A percentile compares a stretch with the other conserved stretches of the same genome.
Evolutionary conservation across 345 rosid species (phyloP).

Genomic region (Iberis pinnata): DNA sequence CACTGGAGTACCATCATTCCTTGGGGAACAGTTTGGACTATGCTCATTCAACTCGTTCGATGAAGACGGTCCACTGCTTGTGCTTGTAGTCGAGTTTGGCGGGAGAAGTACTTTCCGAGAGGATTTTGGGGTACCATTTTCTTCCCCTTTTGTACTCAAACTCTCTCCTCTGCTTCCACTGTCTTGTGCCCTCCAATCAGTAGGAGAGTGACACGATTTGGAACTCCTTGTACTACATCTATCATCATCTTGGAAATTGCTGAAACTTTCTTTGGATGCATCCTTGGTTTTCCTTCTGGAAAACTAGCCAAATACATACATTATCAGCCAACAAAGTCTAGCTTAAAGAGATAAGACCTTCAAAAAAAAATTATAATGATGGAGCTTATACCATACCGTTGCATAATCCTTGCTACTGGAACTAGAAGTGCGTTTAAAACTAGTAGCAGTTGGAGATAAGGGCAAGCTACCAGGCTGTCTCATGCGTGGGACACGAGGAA

Average conservation of each 20-base stretch:
- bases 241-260: conserved; percentile 45
- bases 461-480: conserved; percentile 80
- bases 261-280: conserved; percentile 44
- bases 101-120: conserved; percentile 33
- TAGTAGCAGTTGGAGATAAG: conserved; percentile 62
- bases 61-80: conserved; percentile 76
- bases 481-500: conserved; percentile 93
- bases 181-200: conserved; percentile 56
- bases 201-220: conserved; percentile 48
- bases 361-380: not conserved
- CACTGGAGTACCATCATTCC: conserved; percentile 41
- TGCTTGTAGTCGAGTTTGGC: conserved; percentile 44
- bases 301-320: conserved; percentile 37
- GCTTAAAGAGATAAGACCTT: not conserved
- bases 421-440: conserved; percentile 65
- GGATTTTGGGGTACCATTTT: conserved; percentile 33
- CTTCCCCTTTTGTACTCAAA: conserved; percentile 40
- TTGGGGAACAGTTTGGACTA: conserved; percentile 53
- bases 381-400: conserved; percentile 41
- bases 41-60: conserved; percentile 62
- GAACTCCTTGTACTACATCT: conserved; percentile 48
- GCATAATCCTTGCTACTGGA: conserved; percentile 65
- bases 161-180: conserved; percentile 39
- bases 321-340: conserved; percentile 21
- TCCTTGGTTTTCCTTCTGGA: conserved; percentile 74